A percentile compares a stretch with the other conserved stretches of the same genome.
Conservation (phyloP, 2,329 filamentous ascomycete species). For the Venturiaceae sp. region DNA sequence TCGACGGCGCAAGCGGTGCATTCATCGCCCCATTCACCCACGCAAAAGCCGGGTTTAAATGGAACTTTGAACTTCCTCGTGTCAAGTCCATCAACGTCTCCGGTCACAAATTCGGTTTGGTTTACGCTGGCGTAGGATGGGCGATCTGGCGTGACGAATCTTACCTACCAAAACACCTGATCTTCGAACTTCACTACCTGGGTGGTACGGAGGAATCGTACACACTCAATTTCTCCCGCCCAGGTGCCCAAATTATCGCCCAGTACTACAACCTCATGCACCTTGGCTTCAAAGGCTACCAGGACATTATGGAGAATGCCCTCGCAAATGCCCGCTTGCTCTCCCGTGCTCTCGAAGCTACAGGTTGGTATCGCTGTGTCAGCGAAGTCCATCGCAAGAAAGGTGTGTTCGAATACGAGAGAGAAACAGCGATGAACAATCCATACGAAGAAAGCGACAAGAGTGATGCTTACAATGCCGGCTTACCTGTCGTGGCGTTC, state of each 20-base stretch:
- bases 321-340: slow-evolving; percentile 55
- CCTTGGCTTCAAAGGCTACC: slow-evolving; percentile 57
- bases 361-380: slow-evolving; percentile 55
- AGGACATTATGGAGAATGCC: slow-evolving; percentile 55
- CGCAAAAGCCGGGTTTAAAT: slow-evolving; percentile 47
- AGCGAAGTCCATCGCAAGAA: slow-evolving; percentile 56
- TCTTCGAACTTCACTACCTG: slow-evolving; percentile 63
- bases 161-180: slow-evolving; percentile 55
- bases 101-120: slow-evolving; percentile 53
- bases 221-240: slow-evolving; percentile 64
- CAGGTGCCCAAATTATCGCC: slow-evolving; percentile 58
- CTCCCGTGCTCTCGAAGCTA: slow-evolving; percentile 53
- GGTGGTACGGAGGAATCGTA: slow-evolving; percentile 63
- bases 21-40: slow-evolving; percentile 54
- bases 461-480: slow-evolving; percentile 52
- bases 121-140: slow-evolving; percentile 62
- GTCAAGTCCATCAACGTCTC: slow-evolving; percentile 59
- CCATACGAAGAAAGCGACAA: slow-evolving; percentile 39
- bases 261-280: slow-evolving; percentile 69
- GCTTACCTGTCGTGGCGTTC: slow-evolving; percentile 61
- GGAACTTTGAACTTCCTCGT: slow-evolving; percentile 39
- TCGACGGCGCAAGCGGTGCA: slow-evolving; percentile 52
- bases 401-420: slow-evolving; percentile 31
- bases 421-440: slow-evolving; percentile 23
- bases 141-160: slow-evolving; percentile 58